phyloP scores from a whole-genome alignment of 805 yeast species.

The Barnettozyma californica region DNA sequence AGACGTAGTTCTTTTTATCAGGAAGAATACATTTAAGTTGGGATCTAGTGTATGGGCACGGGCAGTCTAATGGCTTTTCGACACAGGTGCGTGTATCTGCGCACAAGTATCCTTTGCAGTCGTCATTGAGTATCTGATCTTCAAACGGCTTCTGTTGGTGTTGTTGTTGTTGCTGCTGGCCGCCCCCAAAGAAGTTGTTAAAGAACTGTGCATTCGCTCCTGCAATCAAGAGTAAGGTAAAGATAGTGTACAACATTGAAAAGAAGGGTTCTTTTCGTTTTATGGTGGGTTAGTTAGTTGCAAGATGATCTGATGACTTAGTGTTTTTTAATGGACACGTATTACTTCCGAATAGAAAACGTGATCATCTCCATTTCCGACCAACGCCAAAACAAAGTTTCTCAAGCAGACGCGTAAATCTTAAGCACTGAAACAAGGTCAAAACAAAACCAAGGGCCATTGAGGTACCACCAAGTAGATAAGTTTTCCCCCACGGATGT shows the following conservation, averaged over 20 bases:
- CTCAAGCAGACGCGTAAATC: neutral
- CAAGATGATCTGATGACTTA: neutral
- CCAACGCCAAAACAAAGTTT: neutral
- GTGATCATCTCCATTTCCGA: neutral
- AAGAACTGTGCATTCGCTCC: slow-evolving; percentile 34
- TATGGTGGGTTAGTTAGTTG: neutral
- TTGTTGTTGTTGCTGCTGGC: slow-evolving; percentile 35
- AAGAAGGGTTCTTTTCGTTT: neutral
- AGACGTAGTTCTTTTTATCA: slow-evolving; percentile 55
- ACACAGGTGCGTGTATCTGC: slow-evolving; percentile 83
- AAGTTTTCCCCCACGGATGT: slow-evolving; percentile 42
- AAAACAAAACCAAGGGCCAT: neutral
- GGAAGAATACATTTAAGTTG: slow-evolving; percentile 81
- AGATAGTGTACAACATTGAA: neutral
- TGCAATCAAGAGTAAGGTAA: slow-evolving; percentile 8
- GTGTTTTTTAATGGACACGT: neutral
- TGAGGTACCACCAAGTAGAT: neutral
- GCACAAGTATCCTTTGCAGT: slow-evolving; percentile 69
- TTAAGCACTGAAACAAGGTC: neutral
- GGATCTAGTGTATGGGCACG: slow-evolving; percentile 84
- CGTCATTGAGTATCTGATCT: slow-evolving; percentile 31
- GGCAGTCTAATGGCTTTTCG: slow-evolving; percentile 62
- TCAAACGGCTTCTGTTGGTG: slow-evolving; percentile 33
- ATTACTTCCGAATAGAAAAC: neutral
- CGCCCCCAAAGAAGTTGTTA: slow-evolving; percentile 35